These are phyloP conservation scores for Albifimbria verrucaria DNA, from an alignment of 2,329 filamentous ascomycete genomes.

Conservation along the genomic window DNA sequence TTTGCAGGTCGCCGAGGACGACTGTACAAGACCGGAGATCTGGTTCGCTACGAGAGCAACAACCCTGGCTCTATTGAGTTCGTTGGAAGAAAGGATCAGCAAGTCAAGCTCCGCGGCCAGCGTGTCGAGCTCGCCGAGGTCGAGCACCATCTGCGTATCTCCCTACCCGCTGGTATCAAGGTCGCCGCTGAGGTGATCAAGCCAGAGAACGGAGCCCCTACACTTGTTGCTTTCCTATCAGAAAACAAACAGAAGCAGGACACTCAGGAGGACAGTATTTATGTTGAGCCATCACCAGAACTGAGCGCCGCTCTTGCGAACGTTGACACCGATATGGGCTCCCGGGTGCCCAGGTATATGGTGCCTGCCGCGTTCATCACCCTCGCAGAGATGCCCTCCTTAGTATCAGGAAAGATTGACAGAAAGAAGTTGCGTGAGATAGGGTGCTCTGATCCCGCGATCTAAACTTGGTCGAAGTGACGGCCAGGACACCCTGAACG, in stretches of 20 bases:
- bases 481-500: slow-evolving; percentile 15
- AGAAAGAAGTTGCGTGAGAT: slow-evolving; percentile 45
- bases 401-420: slow-evolving; percentile 48
- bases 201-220: slow-evolving; percentile 39
- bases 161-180: slow-evolving; percentile 38
- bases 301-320: slow-evolving; percentile 24
- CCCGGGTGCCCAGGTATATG: slow-evolving; percentile 42
- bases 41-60: slow-evolving; percentile 51
- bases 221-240: slow-evolving; percentile 42
- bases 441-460: slow-evolving; percentile 36
- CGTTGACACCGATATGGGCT: slow-evolving; percentile 28
- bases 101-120: slow-evolving; percentile 65
- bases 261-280: not conserved
- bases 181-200: slow-evolving; percentile 48
- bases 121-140: slow-evolving; percentile 59
- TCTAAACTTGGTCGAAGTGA: slow-evolving; percentile 31
- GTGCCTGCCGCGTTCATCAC: slow-evolving; percentile 45
- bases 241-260: slow-evolving; percentile 14
- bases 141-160: slow-evolving; percentile 45
- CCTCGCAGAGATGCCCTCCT: slow-evolving; percentile 39
- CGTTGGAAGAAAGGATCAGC: slow-evolving; percentile 63
- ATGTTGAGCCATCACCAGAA: slow-evolving; percentile 26
- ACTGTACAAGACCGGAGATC: slow-evolving; percentile 59
- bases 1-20: slow-evolving; percentile 36
- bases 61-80: slow-evolving; percentile 53